Base-by-base conservation (phyloP, 495 filamentous ascomycete species). In the Bryoglossum gracile region DNA sequence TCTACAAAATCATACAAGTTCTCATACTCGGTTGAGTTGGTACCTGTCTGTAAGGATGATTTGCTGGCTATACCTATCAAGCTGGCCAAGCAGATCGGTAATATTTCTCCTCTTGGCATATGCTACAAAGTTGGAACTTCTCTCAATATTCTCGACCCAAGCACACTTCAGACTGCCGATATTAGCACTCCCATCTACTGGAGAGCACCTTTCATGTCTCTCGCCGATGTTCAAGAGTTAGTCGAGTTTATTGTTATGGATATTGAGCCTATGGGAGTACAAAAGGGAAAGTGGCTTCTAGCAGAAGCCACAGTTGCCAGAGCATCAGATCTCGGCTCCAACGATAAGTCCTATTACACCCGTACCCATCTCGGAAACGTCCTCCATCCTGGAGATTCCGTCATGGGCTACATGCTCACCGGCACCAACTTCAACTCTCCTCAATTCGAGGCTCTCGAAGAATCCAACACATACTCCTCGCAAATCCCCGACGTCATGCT, bases 41-140 rank as follows among this genome's bases (percentile, higher is more conserved):
- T 95, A 10, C 92, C 92, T 0, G 83, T 97, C 32, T 96, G 94
- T 72, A 94, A 95, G 66, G 94, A 99, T 53, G 94, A 99, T 60
- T 70, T 99, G 8, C 86, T 96, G 4, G 89, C 87, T 3, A 66
- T 98, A n/a, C 92, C 92, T 0, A 72, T 94, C 36, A 90, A 89
- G 51, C 70, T 97, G 17, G 94, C 92, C 2, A 85, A 83, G 54
- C 74, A 80, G 21, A 68, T 89, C 18, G 92, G 92, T 47, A 94
- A 94, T 62, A 95, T 95, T 54, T 72, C 76, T 10, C 89, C 89
- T 14, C 65, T 95, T 19, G 73, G 80, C 0, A 72, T 99, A 28
- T 97, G 94, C 68, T 78, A 86, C 64, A 76, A 86, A n/a, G 76
- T 99, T 42, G 91, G 94, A 42, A 95, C 87, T 16, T 76, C 87